Percentiles rank a stretch among this genome's conserved stretches.
Evolutionary conservation across 305 asterid genomes (phyloP).

Genomic region (Fraxinus sp.): DNA sequence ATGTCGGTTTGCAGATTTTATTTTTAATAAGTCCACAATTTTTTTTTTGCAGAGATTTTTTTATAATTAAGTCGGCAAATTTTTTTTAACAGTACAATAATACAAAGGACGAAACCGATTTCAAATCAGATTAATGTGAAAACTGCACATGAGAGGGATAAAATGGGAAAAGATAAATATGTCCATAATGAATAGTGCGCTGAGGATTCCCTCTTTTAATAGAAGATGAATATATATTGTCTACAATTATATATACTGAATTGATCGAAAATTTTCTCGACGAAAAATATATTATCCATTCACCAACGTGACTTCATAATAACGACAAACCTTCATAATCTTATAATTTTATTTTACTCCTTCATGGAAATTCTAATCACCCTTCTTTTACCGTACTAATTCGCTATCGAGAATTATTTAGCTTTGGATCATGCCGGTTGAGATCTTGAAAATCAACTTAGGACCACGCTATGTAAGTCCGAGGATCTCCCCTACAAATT

Average conservation of each 20-base stretch:
- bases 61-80: too few relatives aligned
- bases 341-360: too few relatives aligned
- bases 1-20: too few relatives aligned
- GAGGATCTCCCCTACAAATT: not conserved
- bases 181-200: too few relatives aligned
- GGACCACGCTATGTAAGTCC: not conserved
- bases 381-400: not conserved
- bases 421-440: not conserved
- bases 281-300: not conserved
- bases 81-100: too few relatives aligned
- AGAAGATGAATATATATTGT: not conserved
- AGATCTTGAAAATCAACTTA: not conserved
- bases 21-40: too few relatives aligned
- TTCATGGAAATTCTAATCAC: not conserved
- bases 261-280: not conserved
- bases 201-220: too few relatives aligned
- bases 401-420: not conserved
- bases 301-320: not conserved
- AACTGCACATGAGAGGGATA: too few relatives aligned
- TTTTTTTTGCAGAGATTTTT: too few relatives aligned
- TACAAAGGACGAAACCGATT: too few relatives aligned
- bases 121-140: too few relatives aligned
- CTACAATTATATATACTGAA: not conserved
- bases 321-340: not conserved
- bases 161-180: too few relatives aligned